Base-by-base conservation (phyloP, 73 alveolate genomes). In the Halteria grandinella region DNA sequence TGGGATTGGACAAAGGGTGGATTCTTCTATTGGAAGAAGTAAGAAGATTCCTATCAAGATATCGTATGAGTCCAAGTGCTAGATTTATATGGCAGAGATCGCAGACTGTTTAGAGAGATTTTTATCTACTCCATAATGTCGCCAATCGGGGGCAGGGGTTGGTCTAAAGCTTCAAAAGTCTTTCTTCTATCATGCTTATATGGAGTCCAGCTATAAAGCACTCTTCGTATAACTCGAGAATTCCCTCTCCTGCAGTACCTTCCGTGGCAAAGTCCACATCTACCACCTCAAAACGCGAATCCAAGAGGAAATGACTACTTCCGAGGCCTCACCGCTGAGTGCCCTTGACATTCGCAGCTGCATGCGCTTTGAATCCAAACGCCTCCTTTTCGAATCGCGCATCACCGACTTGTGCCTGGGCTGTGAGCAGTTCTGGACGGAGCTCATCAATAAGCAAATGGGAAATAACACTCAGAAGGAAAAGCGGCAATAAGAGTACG, bases 341-440 rank as follows among this genome's bases (percentile, higher is more conserved):
- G n/a, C n/a, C n/a, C 52, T 73, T 59, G 85, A 73, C 25, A 73
- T 73, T 1, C 33, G 59, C 18, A 73, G 66, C 24, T 52, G 69
- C 64, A 33, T 73, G 8, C 31, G 55, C 23, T 73, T 54, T 54
- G 85, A 73, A 54, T 21, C 51, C 28, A 34, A 73, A 54, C n/a
- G 85, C 34, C 47, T 52, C 10, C 15, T 20, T 20, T 37, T 73
- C 25, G 85, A 73, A 40, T 11, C 34, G 44, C 31, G 24, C 17
- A 53, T 73, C 6, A 53, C 32, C 1, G 74, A 53, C 14, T 34
- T 73, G 12, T 73, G 85, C 64, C 3, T 15, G 31, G 29, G 52
- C 10, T 73, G 85, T 54, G 85, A 73, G 64, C 20, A 53, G 24
- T 73, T 73, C 41, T 73, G 85, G 85, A 55, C 32, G 34, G 85